Evolutionary conservation across 1,139 yeast species (phyloP).

Genomic region (Pneumocystis oryctolagi): DNA sequence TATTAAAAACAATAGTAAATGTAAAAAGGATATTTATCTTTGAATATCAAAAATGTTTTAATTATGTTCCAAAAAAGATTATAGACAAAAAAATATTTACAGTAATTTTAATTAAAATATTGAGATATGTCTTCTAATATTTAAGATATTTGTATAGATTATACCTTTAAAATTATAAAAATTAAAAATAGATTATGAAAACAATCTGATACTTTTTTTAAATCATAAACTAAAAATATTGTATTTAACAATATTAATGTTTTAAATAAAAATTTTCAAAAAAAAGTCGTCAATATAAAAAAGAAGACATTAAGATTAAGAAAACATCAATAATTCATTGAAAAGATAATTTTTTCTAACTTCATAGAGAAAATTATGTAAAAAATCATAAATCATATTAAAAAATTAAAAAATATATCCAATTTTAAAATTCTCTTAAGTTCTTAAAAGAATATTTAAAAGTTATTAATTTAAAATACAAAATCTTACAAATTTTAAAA

Average conservation of each 20-base stretch:
- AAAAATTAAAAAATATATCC: conserved; percentile 33
- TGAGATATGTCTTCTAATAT: conserved; percentile 32
- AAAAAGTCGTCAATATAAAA: conserved; percentile 18
- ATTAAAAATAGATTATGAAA: conserved; percentile 48
- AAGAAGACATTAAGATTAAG: too few species aligned
- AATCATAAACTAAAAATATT: conserved; percentile 45
- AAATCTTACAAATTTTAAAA: conserved; percentile 28
- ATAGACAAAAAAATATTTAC: neutral
- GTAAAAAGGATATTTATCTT: conserved; percentile 38
- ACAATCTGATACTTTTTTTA: conserved; percentile 36
- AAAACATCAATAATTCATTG: conserved; percentile 19
- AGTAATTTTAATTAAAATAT: neutral
- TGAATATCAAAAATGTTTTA: conserved; percentile 32
- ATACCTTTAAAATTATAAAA: conserved; percentile 60
- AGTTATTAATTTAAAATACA: conserved; percentile 26
- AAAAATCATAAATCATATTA: conserved; percentile 56
- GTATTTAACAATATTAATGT: conserved; percentile 60
- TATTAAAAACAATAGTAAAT: conserved; percentile 56
- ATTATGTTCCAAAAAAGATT: conserved; percentile 41
- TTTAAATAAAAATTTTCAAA: conserved; percentile 40
- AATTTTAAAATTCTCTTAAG: conserved; percentile 59
- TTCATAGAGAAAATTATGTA: conserved; percentile 51
- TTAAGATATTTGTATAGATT: conserved; percentile 48
- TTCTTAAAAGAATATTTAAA: conserved; percentile 38
- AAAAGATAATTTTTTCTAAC: conserved; percentile 35